Evolutionary conservation across 148 eudicot genomes (phyloP).

Genomic region (Camellia japonica): DNA sequence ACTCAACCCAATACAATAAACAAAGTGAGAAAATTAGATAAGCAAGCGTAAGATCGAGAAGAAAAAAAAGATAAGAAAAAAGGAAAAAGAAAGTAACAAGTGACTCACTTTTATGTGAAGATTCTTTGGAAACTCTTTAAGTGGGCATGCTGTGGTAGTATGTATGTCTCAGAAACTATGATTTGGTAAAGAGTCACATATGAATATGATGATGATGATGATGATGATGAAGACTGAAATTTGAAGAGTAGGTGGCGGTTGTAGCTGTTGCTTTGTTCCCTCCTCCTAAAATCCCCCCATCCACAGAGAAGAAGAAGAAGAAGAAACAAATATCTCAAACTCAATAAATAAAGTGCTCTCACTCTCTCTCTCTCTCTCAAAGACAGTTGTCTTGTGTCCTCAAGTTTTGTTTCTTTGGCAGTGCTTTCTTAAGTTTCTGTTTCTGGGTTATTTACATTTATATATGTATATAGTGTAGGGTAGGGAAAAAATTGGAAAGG

Average conservation of each 20-base stretch:
- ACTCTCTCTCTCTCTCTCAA: not conserved
- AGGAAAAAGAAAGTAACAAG: constrained; percentile 10
- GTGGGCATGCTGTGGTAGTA: constrained; percentile 25
- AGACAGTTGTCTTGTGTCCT: not conserved
- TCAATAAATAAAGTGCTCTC: too few species aligned
- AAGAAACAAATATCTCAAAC: too few species aligned
- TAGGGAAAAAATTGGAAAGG: not conserved
- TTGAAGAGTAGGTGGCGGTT: not conserved
- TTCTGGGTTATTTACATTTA: not conserved
- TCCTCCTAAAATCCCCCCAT: not conserved
- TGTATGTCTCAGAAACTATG: not conserved
- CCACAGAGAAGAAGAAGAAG: constrained; percentile 1
- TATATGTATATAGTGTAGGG: not conserved
- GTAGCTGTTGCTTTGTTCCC: not conserved
- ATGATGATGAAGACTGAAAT: too few species aligned
- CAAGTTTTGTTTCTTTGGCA: not conserved
- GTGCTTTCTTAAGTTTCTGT: not conserved
- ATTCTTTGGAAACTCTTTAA: constrained; percentile 27
- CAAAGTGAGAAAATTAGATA: not conserved
- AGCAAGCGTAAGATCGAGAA: too few species aligned
- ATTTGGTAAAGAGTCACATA: constrained; percentile 6
- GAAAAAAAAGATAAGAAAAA: not conserved
- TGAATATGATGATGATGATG: not conserved
- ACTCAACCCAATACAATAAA: not conserved
- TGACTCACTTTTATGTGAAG: constrained; percentile 35